Evolutionary conservation across 1,284 basidiomycete species (phyloP).

Genomic region (Microbotryomycetes sp.): DNA sequence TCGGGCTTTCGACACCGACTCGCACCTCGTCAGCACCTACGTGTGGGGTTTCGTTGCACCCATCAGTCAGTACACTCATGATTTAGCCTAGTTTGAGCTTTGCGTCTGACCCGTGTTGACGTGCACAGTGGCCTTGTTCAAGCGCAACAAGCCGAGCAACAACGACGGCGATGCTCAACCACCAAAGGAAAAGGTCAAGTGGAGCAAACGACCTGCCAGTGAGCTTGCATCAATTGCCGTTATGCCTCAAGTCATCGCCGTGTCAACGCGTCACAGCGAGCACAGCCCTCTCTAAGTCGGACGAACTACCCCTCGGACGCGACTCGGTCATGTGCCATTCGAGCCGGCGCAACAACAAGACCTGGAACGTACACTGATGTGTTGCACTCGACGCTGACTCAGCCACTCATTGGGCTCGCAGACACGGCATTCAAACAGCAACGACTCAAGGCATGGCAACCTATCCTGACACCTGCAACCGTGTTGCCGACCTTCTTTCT

Average conservation of each 20-base stretch:
- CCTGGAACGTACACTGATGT: no score
- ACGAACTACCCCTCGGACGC: no score
- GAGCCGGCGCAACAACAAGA: no score
- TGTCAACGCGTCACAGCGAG: neutral
- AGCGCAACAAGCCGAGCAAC: slow-evolving; percentile 18
- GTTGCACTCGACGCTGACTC: slow-evolving; percentile 2
- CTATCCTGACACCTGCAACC: slow-evolving; percentile 93
- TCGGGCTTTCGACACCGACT: no score
- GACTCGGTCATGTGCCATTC: no score
- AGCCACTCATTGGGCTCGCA: slow-evolving; percentile 32
- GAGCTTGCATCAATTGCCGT: slow-evolving; percentile 42
- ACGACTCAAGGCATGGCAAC: slow-evolving; percentile 99
- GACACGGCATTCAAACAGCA: slow-evolving; percentile 99
- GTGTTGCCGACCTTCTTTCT: slow-evolving; percentile 94
- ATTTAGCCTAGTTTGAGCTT: no score
- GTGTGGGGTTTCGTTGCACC: no score
- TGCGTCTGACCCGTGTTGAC: no score
- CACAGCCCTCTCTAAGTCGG: no score
- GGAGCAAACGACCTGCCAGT: slow-evolving; percentile 83
- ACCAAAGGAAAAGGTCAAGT: slow-evolving; percentile 63
- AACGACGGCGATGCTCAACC: slow-evolving; percentile 24
- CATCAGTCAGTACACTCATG: no score
- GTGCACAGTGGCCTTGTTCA: slow-evolving; percentile 22
- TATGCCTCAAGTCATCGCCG: neutral
- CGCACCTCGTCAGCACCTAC: no score